Base-by-base conservation (phyloP, 1,284 basidiomycete species). In the Austroboletus rostrupii region DNA sequence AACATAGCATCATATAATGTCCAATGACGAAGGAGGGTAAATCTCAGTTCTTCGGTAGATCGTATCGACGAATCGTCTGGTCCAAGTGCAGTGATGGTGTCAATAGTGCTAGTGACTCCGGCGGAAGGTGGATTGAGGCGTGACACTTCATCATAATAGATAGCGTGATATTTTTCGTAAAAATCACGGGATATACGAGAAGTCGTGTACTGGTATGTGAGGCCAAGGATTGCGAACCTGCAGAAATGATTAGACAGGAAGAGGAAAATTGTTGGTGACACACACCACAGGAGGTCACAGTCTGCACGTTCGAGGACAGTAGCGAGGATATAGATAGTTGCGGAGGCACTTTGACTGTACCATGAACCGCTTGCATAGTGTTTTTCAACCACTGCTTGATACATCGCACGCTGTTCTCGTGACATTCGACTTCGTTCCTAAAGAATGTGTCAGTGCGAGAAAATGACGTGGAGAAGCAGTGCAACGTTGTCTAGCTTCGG, bases 1-100 rank as follows among this genome's bases (percentile, higher is more conserved):
- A 90, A 88, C 96, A 99, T 99, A 12, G 93, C 85, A 63, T 97
- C 94, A 65, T 98, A 98, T 37, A 99, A 70, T 43, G 87, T 97
- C 97, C 97, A 99, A 71, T 99, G 97, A 47, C 96, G 80, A 68
- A 97, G 96, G 43, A 99, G 77, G 69, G 88, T 93, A 68, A 99
- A 99, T 12, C 97, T 79, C 47, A 97, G 74, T 66, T 98, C 94
- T 45, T 94, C 91, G 31, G 82, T 85, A 33, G 83, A 76, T 32
- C 90, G 79, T 50, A 97, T 83, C 29, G 84, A 84, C 49, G 79
- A 74, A 65, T 97, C 92, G 58, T 97, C 93, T 12, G 87, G 83
- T 53, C 78, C 80, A 35, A 82, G 70, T 0, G 80, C 76, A 42
- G 71, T 76, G 53, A 79, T 70, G 21, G 77, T 74, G 52, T 77